Conservation (phyloP, 148 eudicot species). For the Vaccinium corymbosum region DNA sequence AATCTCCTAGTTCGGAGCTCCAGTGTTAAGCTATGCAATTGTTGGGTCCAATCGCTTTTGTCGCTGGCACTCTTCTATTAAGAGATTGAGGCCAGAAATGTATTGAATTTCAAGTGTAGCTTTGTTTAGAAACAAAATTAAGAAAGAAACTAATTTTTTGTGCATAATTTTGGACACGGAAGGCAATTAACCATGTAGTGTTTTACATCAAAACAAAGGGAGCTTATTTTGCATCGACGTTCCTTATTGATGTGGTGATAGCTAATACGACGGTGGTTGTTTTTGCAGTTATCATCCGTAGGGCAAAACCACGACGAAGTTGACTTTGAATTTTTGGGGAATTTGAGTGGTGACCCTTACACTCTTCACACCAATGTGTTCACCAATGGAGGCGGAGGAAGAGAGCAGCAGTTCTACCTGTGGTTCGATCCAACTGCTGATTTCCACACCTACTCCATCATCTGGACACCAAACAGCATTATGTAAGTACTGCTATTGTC, state of each 20-base stretch:
- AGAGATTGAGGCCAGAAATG: not conserved
- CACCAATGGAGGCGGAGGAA: constrained; percentile 21
- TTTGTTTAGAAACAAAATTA: not conserved
- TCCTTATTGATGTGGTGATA: not conserved
- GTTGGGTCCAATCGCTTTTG: not conserved
- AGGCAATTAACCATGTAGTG: not conserved
- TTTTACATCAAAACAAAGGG: not conserved
- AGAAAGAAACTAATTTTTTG: not conserved
- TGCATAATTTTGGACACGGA: not conserved
- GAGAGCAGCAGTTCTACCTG: constrained; percentile 26
- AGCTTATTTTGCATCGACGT: not conserved
- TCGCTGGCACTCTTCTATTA: not conserved
- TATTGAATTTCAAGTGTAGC: not conserved
- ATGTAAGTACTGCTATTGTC: constrained; percentile 15
- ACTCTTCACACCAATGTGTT: constrained; percentile 25
- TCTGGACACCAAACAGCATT: constrained; percentile 20
- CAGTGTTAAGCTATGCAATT: not conserved
- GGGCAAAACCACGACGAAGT: constrained; percentile 17
- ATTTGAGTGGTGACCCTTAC: constrained; percentile 26
- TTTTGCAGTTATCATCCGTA: constrained; percentile 18
- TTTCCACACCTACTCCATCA: constrained; percentile 28
- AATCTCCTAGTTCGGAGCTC: not conserved
- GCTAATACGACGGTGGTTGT: not conserved
- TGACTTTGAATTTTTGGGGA: constrained; percentile 27
- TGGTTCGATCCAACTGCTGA: constrained; percentile 31